Percentiles rank a stretch among this genome's conserved stretches.
phyloP scores from a whole-genome alignment of 306 rosid species.

The Crotalaria pallida region DNA sequence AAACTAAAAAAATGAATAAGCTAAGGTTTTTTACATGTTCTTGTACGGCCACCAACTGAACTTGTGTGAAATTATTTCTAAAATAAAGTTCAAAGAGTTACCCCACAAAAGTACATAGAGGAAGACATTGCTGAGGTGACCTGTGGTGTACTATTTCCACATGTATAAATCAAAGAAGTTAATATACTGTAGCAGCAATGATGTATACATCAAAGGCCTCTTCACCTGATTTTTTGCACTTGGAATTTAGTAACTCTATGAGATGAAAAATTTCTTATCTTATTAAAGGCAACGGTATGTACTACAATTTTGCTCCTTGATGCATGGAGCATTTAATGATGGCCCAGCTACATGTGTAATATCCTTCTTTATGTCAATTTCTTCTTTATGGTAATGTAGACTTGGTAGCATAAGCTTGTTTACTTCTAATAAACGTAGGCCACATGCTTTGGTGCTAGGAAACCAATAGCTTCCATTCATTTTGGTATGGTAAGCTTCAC shows the following conservation, averaged over 20 bases:
- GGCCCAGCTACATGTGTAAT: constrained; percentile 27
- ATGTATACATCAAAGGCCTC: neutral
- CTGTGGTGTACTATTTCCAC: constrained; percentile 1
- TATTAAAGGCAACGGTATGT: neutral
- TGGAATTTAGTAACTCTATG: neutral
- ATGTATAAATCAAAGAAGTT: neutral
- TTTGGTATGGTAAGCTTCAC: constrained; percentile 8
- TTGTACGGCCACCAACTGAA: constrained; percentile 18
- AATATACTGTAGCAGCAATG: constrained; percentile 7
- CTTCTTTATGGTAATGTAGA: constrained; percentile 27
- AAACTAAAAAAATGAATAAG: too few species aligned
- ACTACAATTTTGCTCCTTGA: constrained; percentile 19
- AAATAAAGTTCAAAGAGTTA: neutral
- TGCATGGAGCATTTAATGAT: constrained; percentile 27
- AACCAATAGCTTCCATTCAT: constrained; percentile 22
- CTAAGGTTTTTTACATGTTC: too few species aligned
- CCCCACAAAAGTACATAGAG: constrained; percentile 18
- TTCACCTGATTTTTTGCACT: neutral
- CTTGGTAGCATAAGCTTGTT: constrained; percentile 8
- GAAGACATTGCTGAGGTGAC: neutral
- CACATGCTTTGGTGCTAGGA: constrained; percentile 1
- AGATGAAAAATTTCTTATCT: neutral
- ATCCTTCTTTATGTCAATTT: constrained; percentile 36
- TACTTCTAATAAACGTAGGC: constrained; percentile 10
- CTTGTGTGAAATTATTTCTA: neutral